These are phyloP conservation scores for Castanopsis chinensis DNA, from an alignment of 306 rosid species.

Conservation along the genomic window DNA sequence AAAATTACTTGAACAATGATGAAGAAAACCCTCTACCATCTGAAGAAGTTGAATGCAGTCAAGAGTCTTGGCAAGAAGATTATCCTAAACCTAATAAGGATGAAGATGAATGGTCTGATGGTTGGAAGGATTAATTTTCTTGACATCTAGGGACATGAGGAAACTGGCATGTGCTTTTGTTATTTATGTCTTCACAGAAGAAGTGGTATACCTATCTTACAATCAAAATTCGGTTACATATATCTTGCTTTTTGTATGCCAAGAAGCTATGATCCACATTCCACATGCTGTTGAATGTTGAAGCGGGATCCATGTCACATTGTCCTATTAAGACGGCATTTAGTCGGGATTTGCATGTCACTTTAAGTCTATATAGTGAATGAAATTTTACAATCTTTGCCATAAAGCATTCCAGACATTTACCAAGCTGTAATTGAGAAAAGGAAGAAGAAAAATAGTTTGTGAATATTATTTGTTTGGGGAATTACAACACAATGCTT, in stretches of 20 bases:
- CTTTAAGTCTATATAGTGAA: no score
- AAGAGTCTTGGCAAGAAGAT: slow-evolving; percentile 27
- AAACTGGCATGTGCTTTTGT: no score
- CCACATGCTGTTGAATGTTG: background rate
- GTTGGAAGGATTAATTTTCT: slow-evolving; percentile 55
- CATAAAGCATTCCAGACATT: no score
- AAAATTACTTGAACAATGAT: slow-evolving; percentile 13
- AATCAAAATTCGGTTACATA: background rate
- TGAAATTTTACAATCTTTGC: no score
- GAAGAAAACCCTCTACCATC: slow-evolving; percentile 15
- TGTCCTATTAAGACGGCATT: background rate
- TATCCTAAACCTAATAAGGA: slow-evolving; percentile 39
- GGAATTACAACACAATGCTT: no score
- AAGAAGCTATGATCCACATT: background rate
- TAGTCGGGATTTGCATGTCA: no score
- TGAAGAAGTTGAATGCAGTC: slow-evolving; percentile 28
- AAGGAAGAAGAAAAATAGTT: no score
- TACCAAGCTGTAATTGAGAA: no score
- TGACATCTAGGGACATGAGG: background rate
- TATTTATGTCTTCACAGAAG: background rate
- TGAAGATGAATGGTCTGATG: slow-evolving; percentile 89
- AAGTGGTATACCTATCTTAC: background rate
- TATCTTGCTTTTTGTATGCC: background rate
- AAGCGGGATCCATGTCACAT: background rate
- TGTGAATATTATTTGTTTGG: no score